Evolutionary conservation across 2,329 filamentous ascomycete species (phyloP), one percentile per base, ranked within the genome.

Genomic region (Dactylellina haptotyla): DNA sequence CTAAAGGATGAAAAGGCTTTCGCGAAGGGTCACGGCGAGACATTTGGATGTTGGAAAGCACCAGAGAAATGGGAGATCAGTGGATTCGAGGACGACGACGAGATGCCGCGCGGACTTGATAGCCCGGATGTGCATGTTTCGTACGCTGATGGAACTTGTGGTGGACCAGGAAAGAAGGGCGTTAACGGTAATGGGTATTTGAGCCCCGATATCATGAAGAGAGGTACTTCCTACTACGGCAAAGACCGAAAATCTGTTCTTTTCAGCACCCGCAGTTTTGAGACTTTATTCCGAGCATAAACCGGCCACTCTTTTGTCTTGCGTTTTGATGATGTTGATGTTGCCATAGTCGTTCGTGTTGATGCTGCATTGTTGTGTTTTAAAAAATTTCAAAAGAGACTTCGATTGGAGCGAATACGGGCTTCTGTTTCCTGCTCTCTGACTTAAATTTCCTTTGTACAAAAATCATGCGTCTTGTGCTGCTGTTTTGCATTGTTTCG

Each of bases 171-270:
- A 63, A 51, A 43, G 30, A 63, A 63, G 1, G 34, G 45, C 6
- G 46, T 26, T 20, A 63, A 43, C 9, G 46, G 59, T 8, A 63
- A 63, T 18, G 59, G 59, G 4, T 53, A 53, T 45, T 48, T 54
- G 28, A 63, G 26, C 32, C 45, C 46, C 10, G 20, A 54, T 30
- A 61, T 48, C 9, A 53, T 63, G 59, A 63, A 63, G 23, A 32
- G 59, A 53, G 59, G 59, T 63, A 54, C 59, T 53, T 63, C 59
- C 25, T 41, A 63, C 34, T 63, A 63, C 37, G 59, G 59, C 59
- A 63, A 63, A 32, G 59, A 63, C 59, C 59, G 59, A 32, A 63
- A 63, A 54, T 63, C 59, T 34, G 59, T 53, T 54, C 59, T 63
- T 54, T 63, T 63, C 34, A 54, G 59, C 46, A 54, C 46, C 23